Base-by-base conservation (phyloP, 1,284 basidiomycete genomes). In the Papiliotrema laurentii region DNA sequence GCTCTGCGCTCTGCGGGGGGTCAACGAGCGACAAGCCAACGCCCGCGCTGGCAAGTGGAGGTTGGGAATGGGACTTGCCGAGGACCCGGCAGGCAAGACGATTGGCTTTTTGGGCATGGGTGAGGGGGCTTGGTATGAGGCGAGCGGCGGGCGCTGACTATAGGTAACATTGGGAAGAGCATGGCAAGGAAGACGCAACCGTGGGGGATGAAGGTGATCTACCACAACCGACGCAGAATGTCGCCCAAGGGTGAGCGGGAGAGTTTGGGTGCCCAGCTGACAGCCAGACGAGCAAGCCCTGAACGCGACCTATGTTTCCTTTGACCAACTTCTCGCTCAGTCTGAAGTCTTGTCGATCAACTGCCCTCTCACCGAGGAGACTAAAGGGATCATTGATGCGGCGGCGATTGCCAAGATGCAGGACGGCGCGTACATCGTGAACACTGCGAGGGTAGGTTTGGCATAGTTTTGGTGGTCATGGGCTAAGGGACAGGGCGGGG, bases 301-400 rank as follows among this genome's bases (percentile, higher is more conserved):
- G 19, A 50, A 50, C 16, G 60, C 53, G 11, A 54, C 53, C 2
- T 71, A 61, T 38, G 58, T 64, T 7, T 47, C 66, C 0, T 60
- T 73, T 18, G 67, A 69, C 27, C 56, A 71, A 24, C 63, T 72
- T 30, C 50, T 71, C 35, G 51, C 47, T 11, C 54, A 55, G 2
- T 56, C 62, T 10, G 59, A 64, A 28, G 57, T 64, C 9, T 43
- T 64, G 14, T 63, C 60, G 3, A 48, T 64, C 13, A 59, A 61
- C 46, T 47, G 56, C 13, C 58, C 61, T 11, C 45, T 64, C 2
- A 60, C 54, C 35, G 42, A 50, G 11, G 7, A 28, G 11, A 62
- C 60, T 2, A 56, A 51, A 37, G 52, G 54, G 43, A 36, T 54
- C n/a, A 55, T 66, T 38, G 51, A 51, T 2, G 30, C 34, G 2